These are phyloP conservation scores for Dactylellina leptospora DNA, from an alignment of 2,329 filamentous ascomycete genomes.

Conservation along the genomic window DNA sequence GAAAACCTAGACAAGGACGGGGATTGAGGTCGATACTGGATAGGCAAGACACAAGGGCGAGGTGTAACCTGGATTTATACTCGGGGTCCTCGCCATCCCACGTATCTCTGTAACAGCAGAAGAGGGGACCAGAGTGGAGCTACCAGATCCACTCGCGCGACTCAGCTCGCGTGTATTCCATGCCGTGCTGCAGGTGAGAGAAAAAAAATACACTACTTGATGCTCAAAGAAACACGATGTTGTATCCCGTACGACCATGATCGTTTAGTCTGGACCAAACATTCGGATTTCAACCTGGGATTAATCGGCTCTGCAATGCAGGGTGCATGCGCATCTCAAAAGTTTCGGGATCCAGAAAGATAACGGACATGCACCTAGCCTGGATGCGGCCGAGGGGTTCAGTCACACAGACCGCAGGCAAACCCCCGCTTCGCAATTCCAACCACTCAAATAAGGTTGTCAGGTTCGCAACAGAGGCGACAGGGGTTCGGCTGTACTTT, in stretches of 20 bases:
- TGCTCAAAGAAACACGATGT: slow-evolving; percentile 15
- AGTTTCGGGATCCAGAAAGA: slow-evolving; percentile 38
- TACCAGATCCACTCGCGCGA: slow-evolving; percentile 46
- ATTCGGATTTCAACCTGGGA: slow-evolving; percentile 33
- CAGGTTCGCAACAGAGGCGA: slow-evolving; percentile 10
- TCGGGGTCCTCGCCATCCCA: slow-evolving; percentile 30
- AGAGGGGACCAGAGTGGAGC: slow-evolving; percentile 33
- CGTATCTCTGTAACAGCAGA: slow-evolving; percentile 15
- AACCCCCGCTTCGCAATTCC: slow-evolving; percentile 42
- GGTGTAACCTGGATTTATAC: slow-evolving; percentile 52
- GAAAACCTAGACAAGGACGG: slow-evolving; percentile 13
- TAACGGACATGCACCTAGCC: slow-evolving; percentile 38
- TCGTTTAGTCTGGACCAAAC: slow-evolving; percentile 26
- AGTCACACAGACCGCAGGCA: slow-evolving; percentile 48
- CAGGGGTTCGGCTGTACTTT: slow-evolving; percentile 23
- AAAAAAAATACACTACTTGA: no score
- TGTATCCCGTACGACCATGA: slow-evolving; percentile 25
- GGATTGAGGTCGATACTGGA: slow-evolving; percentile 37
- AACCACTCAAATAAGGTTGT: slow-evolving; percentile 45
- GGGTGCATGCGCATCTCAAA: slow-evolving; percentile 31
- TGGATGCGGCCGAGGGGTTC: slow-evolving; percentile 29
- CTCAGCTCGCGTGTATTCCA: slow-evolving; percentile 42
- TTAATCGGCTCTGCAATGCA: slow-evolving; percentile 50
- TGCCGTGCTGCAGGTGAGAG: slow-evolving; percentile 44
- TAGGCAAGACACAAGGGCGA: slow-evolving; percentile 32